Evolutionary conservation across 208 protist species (phyloP).

Genomic region (Acanthamoeba divionensis): DNA sequence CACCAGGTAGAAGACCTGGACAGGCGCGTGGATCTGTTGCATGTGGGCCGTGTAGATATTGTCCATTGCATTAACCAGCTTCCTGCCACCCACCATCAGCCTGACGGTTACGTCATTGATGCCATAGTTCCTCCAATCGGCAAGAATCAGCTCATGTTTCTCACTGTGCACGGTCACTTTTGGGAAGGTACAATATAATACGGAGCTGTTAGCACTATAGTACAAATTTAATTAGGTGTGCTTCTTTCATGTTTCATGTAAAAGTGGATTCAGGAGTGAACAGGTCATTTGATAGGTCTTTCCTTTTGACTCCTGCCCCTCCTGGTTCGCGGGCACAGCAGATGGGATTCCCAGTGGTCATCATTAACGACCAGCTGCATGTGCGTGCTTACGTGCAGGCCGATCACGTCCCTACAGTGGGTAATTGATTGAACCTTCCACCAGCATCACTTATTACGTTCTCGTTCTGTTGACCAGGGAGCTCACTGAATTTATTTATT

Average conservation of each 20-base stretch:
- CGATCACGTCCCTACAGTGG: background rate
- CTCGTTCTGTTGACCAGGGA: background rate
- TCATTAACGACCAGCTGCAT: conserved; percentile 53
- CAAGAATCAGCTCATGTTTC: background rate
- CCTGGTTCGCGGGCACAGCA: conserved; percentile 8
- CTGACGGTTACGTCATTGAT: background rate
- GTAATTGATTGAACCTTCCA: background rate
- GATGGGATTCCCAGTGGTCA: background rate
- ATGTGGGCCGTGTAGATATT: conserved; percentile 20
- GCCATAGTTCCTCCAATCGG: conserved; percentile 17
- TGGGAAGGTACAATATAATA: conserved; percentile 42
- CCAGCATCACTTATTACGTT: background rate
- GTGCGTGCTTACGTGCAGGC: background rate
- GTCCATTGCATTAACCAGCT: conserved; percentile 1
- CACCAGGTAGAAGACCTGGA: conserved; percentile 26
- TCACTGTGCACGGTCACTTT: conserved; percentile 35
- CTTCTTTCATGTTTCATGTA: background rate
- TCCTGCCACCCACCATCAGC: conserved; percentile 4
- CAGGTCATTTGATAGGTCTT: conserved; percentile 37
- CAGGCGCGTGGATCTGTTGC: background rate
- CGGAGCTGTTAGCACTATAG: background rate
- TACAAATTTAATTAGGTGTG: too few species aligned
- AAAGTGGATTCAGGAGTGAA: conserved; percentile 46
- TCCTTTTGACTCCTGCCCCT: conserved; percentile 38
- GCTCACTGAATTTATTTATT: too few species aligned